Evolutionary conservation across 352 stramenopile species (phyloP).

Genomic region (Globisporangium parvum): DNA sequence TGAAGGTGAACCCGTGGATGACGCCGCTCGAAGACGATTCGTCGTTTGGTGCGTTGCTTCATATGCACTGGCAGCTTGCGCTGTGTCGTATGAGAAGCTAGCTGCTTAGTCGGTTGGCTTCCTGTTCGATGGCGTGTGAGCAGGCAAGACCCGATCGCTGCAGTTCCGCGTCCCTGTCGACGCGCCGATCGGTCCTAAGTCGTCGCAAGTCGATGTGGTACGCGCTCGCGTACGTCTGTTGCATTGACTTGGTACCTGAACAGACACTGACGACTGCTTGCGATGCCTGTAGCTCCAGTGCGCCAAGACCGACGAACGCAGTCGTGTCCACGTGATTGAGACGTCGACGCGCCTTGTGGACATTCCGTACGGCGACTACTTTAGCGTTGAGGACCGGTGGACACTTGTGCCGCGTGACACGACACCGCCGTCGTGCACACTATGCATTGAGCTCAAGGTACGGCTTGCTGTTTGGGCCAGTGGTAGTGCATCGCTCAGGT

Average conservation of each 20-base stretch:
- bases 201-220: slow-evolving; percentile 74
- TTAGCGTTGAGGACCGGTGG: slow-evolving; percentile 81
- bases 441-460: slow-evolving; percentile 77
- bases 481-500: background rate
- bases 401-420: slow-evolving; percentile 50
- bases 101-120: background rate
- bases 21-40: slow-evolving; percentile 33
- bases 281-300: slow-evolving; percentile 45
- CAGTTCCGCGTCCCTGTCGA: slow-evolving; percentile 75
- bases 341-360: slow-evolving; percentile 75
- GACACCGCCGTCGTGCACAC: slow-evolving; percentile 35
- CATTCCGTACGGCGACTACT: slow-evolving; percentile 86
- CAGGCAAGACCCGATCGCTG: slow-evolving; percentile 56
- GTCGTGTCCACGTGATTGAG: slow-evolving; percentile 44
- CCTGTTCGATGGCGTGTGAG: background rate
- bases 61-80: background rate
- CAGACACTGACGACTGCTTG: background rate
- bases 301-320: slow-evolving; percentile 35
- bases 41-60: slow-evolving; percentile 27
- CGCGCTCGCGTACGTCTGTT: slow-evolving; percentile 1
- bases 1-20: slow-evolving; percentile 66
- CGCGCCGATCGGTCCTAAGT: slow-evolving; percentile 76
- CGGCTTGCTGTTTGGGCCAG: background rate
- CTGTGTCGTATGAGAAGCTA: background rate
- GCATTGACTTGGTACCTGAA: background rate